phyloP scores from a whole-genome alignment of 768 basidiomycete genomes.

The Pulveroboletus sp. region DNA sequence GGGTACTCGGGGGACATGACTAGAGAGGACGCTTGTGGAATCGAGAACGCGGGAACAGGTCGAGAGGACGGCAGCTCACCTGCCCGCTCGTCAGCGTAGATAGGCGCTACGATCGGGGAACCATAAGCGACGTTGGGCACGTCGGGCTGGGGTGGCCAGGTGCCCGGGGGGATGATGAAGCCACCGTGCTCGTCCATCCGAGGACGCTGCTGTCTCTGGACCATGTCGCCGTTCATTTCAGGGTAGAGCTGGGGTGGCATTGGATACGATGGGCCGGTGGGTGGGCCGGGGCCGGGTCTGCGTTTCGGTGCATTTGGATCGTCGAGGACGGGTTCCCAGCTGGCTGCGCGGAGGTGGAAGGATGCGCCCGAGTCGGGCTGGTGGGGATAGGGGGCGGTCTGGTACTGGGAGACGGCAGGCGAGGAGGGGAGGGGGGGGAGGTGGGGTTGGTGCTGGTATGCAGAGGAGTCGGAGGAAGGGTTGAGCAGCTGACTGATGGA shows the following conservation, averaged over 20 bases:
- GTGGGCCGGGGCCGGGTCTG: slow-evolving; percentile 32
- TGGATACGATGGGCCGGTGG: slow-evolving; percentile 34
- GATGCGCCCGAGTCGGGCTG: slow-evolving; percentile 31
- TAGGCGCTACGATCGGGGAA: slow-evolving; percentile 41
- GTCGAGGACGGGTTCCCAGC: slow-evolving; percentile 45
- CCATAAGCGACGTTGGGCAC: slow-evolving; percentile 38
- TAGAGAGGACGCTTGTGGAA: slow-evolving; percentile 22
- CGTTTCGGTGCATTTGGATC: slow-evolving; percentile 35
- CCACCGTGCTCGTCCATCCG: slow-evolving; percentile 31
- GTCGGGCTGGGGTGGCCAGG: slow-evolving; percentile 35
- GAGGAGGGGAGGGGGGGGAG: slow-evolving; percentile 25
- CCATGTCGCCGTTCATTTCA: slow-evolving; percentile 34
- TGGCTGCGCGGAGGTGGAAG: slow-evolving; percentile 61
- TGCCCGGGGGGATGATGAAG: slow-evolving; percentile 27
- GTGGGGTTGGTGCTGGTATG: slow-evolving; percentile 29
- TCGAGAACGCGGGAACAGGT: slow-evolving; percentile 12
- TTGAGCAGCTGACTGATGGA: slow-evolving; percentile 50
- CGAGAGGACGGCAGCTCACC: slow-evolving; percentile 35
- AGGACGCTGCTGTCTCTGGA: slow-evolving; percentile 23
- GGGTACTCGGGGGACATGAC: slow-evolving; percentile 43
- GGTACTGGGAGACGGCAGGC: slow-evolving; percentile 25
- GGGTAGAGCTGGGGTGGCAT: slow-evolving; percentile 32
- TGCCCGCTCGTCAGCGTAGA: slow-evolving; percentile 57
- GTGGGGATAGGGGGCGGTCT: slow-evolving; percentile 26
- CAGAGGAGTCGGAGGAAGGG: slow-evolving; percentile 40